These are phyloP conservation scores for Colletotrichum cereale DNA, from an alignment of 2,329 filamentous ascomycete species.

Conservation along the genomic window DNA sequence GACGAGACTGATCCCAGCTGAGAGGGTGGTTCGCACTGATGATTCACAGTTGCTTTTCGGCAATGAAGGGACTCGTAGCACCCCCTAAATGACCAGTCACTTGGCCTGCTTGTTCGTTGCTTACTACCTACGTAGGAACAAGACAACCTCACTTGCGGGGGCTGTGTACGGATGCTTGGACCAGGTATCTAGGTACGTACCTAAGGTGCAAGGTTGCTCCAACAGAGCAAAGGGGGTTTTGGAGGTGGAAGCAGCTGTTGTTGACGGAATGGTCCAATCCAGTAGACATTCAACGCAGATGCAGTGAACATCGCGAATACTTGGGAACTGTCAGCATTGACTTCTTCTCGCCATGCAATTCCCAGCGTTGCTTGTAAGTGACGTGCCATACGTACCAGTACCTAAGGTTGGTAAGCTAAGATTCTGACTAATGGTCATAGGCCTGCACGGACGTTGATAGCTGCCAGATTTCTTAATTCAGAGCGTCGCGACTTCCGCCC, in stretches of 20 bases:
- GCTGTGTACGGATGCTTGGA: no score
- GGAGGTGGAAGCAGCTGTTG: not conserved
- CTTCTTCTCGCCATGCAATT: not conserved
- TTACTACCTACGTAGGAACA: no score
- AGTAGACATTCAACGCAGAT: not conserved
- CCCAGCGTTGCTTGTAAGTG: not conserved
- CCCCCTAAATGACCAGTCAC: not conserved
- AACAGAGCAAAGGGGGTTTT: no score
- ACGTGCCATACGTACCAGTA: no score
- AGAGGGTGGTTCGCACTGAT: not conserved
- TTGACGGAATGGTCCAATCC: not conserved
- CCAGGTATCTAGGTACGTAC: no score
- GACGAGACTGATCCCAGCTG: not conserved
- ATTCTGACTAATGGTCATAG: no score
- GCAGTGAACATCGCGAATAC: not conserved
- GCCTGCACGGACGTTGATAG: no score
- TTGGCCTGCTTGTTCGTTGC: not conserved
- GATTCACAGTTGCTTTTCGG: not conserved
- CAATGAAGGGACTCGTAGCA: not conserved
- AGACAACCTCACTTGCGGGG: not conserved
- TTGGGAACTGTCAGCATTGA: not conserved
- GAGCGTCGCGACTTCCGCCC: no score
- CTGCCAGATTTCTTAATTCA: no score
- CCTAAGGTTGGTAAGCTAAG: no score
- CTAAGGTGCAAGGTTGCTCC: no score